Percentiles rank a stretch among this genome's conserved stretches.
Evolutionary conservation across 805 yeast species (phyloP).

Genomic region (Teunomyces panamensis): DNA sequence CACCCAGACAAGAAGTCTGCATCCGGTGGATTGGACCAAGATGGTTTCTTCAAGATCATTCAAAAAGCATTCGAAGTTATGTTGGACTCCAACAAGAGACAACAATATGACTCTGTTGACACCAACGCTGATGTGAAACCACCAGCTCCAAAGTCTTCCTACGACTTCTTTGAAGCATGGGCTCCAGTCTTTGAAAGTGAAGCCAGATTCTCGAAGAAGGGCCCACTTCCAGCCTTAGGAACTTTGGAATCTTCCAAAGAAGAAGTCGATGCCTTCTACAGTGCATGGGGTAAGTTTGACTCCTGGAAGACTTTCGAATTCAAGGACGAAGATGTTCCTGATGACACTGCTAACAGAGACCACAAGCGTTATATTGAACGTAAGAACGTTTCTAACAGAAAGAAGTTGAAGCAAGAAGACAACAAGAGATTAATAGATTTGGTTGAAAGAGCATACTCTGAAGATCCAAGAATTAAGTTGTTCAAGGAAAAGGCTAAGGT

Average conservation of each 20-base stretch:
- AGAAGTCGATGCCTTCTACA: conserved; percentile 84
- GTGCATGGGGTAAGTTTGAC: conserved; percentile 89
- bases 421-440: conserved; percentile 82
- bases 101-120: conserved; percentile 95
- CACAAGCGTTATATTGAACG: conserved; percentile 98
- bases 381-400: conserved; percentile 94
- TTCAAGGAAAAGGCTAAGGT: conserved; percentile 93
- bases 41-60: conserved; percentile 95
- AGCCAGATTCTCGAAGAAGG: conserved; percentile 86
- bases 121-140: conserved; percentile 80
- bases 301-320: conserved; percentile 99
- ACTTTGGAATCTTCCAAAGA: conserved; percentile 61
- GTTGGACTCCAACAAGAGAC: conserved; percentile 81
- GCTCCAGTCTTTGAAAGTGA: conserved; percentile 88
- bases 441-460: conserved; percentile 82
- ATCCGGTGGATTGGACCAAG: conserved; percentile 82
- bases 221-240: conserved; percentile 87
- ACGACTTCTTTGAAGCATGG: conserved; percentile 91
- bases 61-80: conserved; percentile 94
- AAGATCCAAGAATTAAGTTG: conserved; percentile 91
- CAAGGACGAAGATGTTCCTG: conserved; percentile 98
- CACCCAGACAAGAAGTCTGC: conserved; percentile 99
- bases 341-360: conserved; percentile 98
- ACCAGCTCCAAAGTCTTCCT: conserved; percentile 61
- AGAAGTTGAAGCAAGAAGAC: conserved; percentile 97